phyloP scores from a whole-genome alignment of 2,329 filamentous ascomycete species.

The Coniochaeta prunicola region DNA sequence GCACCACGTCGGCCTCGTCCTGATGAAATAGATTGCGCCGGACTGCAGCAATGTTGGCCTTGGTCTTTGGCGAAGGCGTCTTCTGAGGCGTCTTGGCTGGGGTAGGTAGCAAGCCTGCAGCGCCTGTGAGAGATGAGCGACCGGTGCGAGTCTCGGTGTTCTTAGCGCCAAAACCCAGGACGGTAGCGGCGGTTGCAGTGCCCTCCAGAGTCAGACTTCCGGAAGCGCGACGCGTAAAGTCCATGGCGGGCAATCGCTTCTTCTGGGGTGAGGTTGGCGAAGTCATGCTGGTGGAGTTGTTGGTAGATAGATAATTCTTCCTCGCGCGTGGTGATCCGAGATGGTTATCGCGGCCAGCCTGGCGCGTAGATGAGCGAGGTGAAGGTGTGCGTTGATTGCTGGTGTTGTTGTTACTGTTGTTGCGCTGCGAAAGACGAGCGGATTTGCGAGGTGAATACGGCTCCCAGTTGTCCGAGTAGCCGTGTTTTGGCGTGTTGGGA shows the following conservation, averaged over 20 bases:
- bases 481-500: constrained; percentile 62
- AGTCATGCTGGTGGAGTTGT: constrained; percentile 20
- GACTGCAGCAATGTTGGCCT: constrained; percentile 44
- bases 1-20: constrained; percentile 46
- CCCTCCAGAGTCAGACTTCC: constrained; percentile 35
- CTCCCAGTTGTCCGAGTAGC: constrained; percentile 61
- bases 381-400: constrained; percentile 47
- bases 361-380: constrained; percentile 25
- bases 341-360: constrained; percentile 14
- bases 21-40: constrained; percentile 57
- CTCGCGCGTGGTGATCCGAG: constrained; percentile 20
- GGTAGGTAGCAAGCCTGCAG: constrained; percentile 60
- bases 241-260: constrained; percentile 39
- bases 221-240: constrained; percentile 39
- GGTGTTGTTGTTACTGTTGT: constrained; percentile 20
- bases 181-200: constrained; percentile 32
- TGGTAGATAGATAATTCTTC: constrained; percentile 9
- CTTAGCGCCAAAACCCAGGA: constrained; percentile 27
- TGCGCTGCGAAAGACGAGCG: constrained; percentile 52
- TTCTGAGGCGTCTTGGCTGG: constrained; percentile 73
- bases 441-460: constrained; percentile 68
- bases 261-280: constrained; percentile 44
- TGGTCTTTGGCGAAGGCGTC: constrained; percentile 42
- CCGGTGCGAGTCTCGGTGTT: constrained; percentile 20
- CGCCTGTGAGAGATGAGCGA: constrained; percentile 8